Evolutionary conservation across 2,329 filamentous ascomycete genomes (phyloP).

Genomic region (Colletotrichum somersetense): DNA sequence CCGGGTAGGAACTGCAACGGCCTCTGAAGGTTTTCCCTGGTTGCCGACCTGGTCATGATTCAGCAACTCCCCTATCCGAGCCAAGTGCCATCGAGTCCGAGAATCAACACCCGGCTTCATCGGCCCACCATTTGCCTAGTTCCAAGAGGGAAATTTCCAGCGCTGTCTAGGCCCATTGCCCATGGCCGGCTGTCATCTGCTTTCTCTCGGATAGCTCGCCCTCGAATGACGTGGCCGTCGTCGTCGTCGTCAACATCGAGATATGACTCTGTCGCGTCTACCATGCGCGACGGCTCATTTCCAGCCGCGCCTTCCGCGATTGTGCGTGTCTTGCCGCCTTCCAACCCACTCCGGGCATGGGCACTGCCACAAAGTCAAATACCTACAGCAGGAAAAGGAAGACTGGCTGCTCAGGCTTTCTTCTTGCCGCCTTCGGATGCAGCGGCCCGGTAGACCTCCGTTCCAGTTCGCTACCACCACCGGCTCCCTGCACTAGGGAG

Average conservation of each 20-base stretch:
- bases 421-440: slow-evolving; percentile 21
- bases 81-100: slow-evolving; percentile 17
- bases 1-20: too few relatives aligned
- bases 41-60: background rate
- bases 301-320: slow-evolving; percentile 22
- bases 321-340: slow-evolving; percentile 19
- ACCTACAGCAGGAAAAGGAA: background rate
- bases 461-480: background rate
- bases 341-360: background rate
- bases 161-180: slow-evolving; percentile 8
- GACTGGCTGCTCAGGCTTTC: background rate
- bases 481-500: slow-evolving; percentile 14
- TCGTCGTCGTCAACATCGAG: background rate
- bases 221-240: background rate
- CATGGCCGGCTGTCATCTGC: slow-evolving; percentile 11
- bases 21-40: too few relatives aligned
- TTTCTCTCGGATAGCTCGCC: background rate
- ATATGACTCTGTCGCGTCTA: slow-evolving; percentile 7
- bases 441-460: slow-evolving; percentile 24
- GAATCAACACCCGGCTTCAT: slow-evolving; percentile 26
- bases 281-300: slow-evolving; percentile 14
- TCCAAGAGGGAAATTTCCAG: slow-evolving; percentile 15
- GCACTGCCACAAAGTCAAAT: slow-evolving; percentile 16
- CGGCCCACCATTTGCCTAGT: background rate
- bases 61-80: slow-evolving; percentile 1